These are phyloP conservation scores for Trichoderma brevicompactum DNA, from an alignment of 2,329 filamentous ascomycete species.

Conservation along the genomic window DNA sequence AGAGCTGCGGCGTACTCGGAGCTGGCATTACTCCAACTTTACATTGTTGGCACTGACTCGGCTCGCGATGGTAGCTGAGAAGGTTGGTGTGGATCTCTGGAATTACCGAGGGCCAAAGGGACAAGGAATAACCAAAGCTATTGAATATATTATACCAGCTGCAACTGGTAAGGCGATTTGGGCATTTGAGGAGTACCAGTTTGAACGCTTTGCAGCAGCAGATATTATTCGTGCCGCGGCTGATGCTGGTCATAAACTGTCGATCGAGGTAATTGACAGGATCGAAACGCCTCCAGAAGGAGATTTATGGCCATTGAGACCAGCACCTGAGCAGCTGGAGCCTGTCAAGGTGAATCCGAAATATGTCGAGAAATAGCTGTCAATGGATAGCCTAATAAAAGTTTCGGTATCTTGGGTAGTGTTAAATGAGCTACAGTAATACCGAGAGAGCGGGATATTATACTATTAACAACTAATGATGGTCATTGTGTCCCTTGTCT, in stretches of 20 bases:
- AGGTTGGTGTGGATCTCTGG: conserved; percentile 22
- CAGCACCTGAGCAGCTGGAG: conserved; percentile 21
- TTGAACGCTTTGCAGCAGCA: conserved; percentile 18
- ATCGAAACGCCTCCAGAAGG: conserved; percentile 6
- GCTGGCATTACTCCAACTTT: conserved; percentile 27
- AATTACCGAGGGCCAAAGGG: conserved; percentile 14
- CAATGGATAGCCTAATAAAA: no score
- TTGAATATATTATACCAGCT: conserved; percentile 24
- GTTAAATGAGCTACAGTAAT: no score
- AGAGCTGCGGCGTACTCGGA: conserved; percentile 25
- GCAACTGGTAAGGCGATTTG: conserved; percentile 5
- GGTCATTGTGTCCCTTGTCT: no score
- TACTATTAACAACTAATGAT: no score
- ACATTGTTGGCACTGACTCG: conserved; percentile 19
- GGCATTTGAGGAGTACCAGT: conserved; percentile 5
- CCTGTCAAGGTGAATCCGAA: conserved; percentile 10
- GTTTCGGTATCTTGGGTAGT: background rate
- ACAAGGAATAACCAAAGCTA: conserved; percentile 17
- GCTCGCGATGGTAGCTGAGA: conserved; percentile 24
- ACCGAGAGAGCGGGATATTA: no score
- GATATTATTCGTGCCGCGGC: conserved; percentile 25
- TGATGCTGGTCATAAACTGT: conserved; percentile 12
- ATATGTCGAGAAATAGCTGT: background rate
- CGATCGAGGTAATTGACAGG: background rate
- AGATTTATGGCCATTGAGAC: conserved; percentile 21